Evolutionary conservation across 345 rosid genomes (phyloP).

Genomic region (Iberis pinnata): DNA sequence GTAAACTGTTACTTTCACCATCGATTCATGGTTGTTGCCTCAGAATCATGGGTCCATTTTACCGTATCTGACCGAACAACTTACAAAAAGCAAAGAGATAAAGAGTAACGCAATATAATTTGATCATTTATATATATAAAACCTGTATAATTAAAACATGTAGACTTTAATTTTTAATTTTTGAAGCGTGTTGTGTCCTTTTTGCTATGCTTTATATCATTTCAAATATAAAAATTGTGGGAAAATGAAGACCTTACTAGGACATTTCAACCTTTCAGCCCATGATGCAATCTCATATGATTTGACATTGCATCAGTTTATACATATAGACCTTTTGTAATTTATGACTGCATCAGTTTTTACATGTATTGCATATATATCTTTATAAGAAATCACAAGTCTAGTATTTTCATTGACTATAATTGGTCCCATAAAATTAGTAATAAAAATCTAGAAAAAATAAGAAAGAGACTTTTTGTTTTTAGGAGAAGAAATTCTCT

Average conservation of each 20-base stretch:
- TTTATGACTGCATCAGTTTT: too few species aligned
- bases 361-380: too few species aligned
- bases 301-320: slow-evolving; percentile 22
- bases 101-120: slow-evolving; percentile 1
- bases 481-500: too few species aligned
- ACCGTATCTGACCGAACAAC: slow-evolving; percentile 15
- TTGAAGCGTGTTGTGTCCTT: slow-evolving; percentile 14
- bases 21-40: slow-evolving; percentile 16
- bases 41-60: slow-evolving; percentile 19
- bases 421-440: too few species aligned
- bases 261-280: slow-evolving; percentile 26
- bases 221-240: neutral
- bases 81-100: slow-evolving; percentile 16
- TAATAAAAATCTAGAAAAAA: too few species aligned
- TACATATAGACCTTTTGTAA: slow-evolving; percentile 2
- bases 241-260: neutral
- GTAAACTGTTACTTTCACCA: slow-evolving; percentile 22
- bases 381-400: too few species aligned
- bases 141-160: slow-evolving; percentile 14
- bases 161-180: neutral
- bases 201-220: slow-evolving; percentile 1
- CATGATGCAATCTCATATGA: slow-evolving; percentile 12
- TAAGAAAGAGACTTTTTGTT: too few species aligned
- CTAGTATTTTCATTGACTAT: too few species aligned
- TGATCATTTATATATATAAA: neutral